Conservation (phyloP, 805 yeast species). For the Komagataella phaffii region DNA sequence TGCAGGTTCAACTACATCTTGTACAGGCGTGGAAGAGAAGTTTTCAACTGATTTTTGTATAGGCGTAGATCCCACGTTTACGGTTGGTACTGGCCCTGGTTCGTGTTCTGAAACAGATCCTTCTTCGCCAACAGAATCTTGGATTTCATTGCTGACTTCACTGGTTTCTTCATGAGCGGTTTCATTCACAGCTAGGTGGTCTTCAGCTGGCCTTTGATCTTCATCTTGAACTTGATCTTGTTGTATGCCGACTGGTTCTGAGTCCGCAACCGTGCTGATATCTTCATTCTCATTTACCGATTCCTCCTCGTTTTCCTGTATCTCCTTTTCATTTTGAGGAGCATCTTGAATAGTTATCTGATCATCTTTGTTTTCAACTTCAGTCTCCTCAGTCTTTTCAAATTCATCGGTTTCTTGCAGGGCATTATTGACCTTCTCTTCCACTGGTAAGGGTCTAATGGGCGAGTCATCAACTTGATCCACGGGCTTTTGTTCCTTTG, state of each 20-base stretch:
- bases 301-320: neutral
- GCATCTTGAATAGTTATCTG: neutral
- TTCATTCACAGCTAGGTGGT: neutral
- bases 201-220: neutral
- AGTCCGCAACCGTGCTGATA: neutral
- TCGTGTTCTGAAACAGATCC: neutral
- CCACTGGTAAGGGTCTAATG: neutral
- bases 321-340: neutral
- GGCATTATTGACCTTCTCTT: neutral
- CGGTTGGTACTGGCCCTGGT: neutral
- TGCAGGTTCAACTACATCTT: neutral
- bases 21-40: neutral
- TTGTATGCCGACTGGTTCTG: neutral
- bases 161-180: neutral
- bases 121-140: neutral
- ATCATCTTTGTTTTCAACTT: neutral
- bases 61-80: neutral
- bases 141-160: neutral
- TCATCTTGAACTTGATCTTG: neutral
- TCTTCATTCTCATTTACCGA: neutral
- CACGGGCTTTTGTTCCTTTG: neutral
- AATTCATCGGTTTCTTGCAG: neutral
- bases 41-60: neutral
- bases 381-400: neutral
- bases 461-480: neutral